Evolutionary conservation across 192 early-diverging fungal species (phyloP), one percentile per base, ranked within the genome.

Genomic region (Podila horticola): DNA sequence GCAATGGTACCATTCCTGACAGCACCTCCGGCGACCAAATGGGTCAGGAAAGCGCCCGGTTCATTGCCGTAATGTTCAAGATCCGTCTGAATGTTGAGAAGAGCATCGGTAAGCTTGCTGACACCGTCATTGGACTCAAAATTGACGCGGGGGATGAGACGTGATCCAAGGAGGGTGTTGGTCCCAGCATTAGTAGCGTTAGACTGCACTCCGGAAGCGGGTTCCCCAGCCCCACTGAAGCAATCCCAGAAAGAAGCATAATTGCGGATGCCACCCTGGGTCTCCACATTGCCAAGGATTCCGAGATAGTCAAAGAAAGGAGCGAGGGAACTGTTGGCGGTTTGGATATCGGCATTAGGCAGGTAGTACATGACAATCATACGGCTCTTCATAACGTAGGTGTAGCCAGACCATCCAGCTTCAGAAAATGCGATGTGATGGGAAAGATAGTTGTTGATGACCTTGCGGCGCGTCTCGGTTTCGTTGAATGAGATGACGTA

Each of bases 131-230:
- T 5, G 17, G 84, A 68, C 28, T 72, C 36, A 31, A 86, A 86
- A 2, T 26, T 68, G 34, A 30, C 36, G 6, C 68, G 74, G 24
- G 83, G 82, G 36, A 84, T 79, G 28, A 86, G 64, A 6, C 83
- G 79, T 17, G 83, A 83, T 26, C 79, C 75, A 1, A 86, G 71
- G 13, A 74, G 36, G 24, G 65, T 50, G 48, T 72, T 68, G 49
- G 31, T 26, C 4, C 84, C 82, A 26, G 74, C 71, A 36, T 38
- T 58, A 0, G 20, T 66, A 7, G 52, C 58, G 30, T 31, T 38
- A 3, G 58, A 48, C 4, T 26, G 26, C 33, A 15, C 3, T 5
- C 3, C 10, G 8, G 58, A 33, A 59, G 1, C 19, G 28, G 29
- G 58, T 26, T 2, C 19, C 8, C 28, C 12, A 28, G 29, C 12